These are phyloP conservation scores for Termitomyces sp. DNA, from an alignment of 768 basidiomycete species.

Conservation along the genomic window DNA sequence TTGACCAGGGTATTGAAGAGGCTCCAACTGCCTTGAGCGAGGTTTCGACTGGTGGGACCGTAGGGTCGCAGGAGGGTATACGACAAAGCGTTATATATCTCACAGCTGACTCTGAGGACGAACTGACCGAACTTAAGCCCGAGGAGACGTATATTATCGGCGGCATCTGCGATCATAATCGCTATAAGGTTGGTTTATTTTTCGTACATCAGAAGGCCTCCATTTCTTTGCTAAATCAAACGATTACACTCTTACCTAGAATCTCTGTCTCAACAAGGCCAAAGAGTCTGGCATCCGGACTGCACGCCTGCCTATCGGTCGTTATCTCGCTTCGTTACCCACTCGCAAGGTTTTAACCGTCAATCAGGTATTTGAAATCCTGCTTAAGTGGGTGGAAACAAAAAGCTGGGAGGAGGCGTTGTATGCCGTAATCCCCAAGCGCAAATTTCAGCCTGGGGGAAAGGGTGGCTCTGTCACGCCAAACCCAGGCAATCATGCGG, in stretches of 20 bases:
- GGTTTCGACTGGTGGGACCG: background rate
- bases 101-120: conserved; percentile 89
- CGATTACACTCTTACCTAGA: conserved; percentile 39
- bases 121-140: conserved; percentile 77
- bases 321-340: conserved; percentile 75
- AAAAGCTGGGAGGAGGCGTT: conserved; percentile 86
- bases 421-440: conserved; percentile 83
- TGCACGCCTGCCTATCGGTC: conserved; percentile 93
- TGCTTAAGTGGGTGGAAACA: conserved; percentile 85
- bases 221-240: background rate
- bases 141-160: conserved; percentile 93
- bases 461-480: conserved; percentile 20
- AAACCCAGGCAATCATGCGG: conserved; percentile 7
- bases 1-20: background rate
- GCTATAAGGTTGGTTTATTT: conserved; percentile 68
- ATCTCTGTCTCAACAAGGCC: conserved; percentile 88
- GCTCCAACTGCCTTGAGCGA: background rate
- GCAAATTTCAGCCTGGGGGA: conserved; percentile 69
- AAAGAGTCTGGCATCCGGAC: conserved; percentile 68
- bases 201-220: conserved; percentile 1
- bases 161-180: conserved; percentile 93
- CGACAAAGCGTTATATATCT: conserved; percentile 78
- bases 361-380: conserved; percentile 94
- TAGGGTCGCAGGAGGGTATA: conserved; percentile 12
- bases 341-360: conserved; percentile 97